Evolutionary conservation across 2,329 filamentous ascomycete species (phyloP).

Genomic region (Hymenoscyphus fructigenus): DNA sequence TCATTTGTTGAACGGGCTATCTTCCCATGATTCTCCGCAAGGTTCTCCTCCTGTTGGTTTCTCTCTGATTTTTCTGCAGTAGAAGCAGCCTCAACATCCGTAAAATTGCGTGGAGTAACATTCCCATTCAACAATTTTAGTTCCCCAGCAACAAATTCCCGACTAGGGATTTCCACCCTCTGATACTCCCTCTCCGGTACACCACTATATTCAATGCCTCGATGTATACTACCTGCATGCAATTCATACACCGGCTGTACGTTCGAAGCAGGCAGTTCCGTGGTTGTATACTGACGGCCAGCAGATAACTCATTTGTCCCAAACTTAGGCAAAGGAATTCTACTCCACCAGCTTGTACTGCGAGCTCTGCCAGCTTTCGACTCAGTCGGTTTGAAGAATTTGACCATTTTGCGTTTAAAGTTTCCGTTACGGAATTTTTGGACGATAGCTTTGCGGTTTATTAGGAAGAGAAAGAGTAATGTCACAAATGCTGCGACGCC

Average conservation of each 20-base stretch:
- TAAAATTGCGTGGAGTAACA: background rate
- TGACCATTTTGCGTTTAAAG: background rate
- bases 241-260: background rate
- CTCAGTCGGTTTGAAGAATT: background rate
- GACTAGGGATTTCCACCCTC: background rate
- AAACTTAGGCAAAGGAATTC: background rate
- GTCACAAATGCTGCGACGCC: background rate
- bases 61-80: background rate
- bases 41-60: background rate
- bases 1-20: background rate
- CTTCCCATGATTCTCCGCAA: background rate
- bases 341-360: background rate
- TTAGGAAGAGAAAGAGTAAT: background rate
- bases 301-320: background rate
- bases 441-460: background rate
- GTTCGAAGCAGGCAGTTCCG: background rate
- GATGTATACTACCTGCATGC: background rate
- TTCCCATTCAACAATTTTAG: background rate
- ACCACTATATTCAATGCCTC: background rate
- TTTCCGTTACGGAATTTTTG: background rate
- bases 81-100: background rate
- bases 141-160: background rate
- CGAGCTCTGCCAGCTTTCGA: background rate
- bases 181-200: background rate
- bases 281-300: background rate